A percentile compares a stretch with the other conserved stretches of the same genome.
phyloP scores from a whole-genome alignment of 2,329 filamentous ascomycete species.

The Sarocladium strictum region DNA sequence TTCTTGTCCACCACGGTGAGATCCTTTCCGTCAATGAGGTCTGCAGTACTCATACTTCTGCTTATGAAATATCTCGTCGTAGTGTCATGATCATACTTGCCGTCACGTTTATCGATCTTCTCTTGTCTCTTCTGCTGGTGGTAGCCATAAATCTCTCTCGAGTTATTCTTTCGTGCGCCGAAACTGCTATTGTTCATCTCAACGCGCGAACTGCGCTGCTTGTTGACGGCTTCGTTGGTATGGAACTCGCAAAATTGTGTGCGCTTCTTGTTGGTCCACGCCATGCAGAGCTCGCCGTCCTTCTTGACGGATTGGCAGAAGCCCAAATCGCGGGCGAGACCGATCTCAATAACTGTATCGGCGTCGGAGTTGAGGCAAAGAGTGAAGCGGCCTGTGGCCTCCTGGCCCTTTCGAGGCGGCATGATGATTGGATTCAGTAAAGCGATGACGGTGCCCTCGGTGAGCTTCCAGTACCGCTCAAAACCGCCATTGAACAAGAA shows the following conservation, averaged over 20 bases:
- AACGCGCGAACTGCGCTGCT: conserved; percentile 59
- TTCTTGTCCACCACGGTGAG: conserved; percentile 49
- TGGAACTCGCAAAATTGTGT: conserved; percentile 93
- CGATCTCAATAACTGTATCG: conserved; percentile 87
- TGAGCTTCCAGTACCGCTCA: conserved; percentile 89
- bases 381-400: conserved; percentile 78
- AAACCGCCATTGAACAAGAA: conserved; percentile 91
- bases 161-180: conserved; percentile 21
- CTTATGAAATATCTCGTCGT: conserved; percentile 52
- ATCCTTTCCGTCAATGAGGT: conserved; percentile 61
- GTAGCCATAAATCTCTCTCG: conserved; percentile 12
- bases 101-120: conserved; percentile 15
- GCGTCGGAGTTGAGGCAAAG: conserved; percentile 79
- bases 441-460: conserved; percentile 82
- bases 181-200: conserved; percentile 70
- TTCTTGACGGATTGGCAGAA: conserved; percentile 83
- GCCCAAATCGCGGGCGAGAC: conserved; percentile 75
- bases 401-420: conserved; percentile 70
- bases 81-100: conserved; percentile 52
- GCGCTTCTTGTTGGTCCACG: conserved; percentile 83
- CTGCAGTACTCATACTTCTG: conserved; percentile 47
- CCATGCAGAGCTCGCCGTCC: conserved; percentile 72
- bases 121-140: conserved; percentile 18
- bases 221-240: conserved; percentile 73
- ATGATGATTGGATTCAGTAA: conserved; percentile 89